Evolutionary conservation across 768 basidiomycete species (phyloP).

Genomic region (Collybia sordida): DNA sequence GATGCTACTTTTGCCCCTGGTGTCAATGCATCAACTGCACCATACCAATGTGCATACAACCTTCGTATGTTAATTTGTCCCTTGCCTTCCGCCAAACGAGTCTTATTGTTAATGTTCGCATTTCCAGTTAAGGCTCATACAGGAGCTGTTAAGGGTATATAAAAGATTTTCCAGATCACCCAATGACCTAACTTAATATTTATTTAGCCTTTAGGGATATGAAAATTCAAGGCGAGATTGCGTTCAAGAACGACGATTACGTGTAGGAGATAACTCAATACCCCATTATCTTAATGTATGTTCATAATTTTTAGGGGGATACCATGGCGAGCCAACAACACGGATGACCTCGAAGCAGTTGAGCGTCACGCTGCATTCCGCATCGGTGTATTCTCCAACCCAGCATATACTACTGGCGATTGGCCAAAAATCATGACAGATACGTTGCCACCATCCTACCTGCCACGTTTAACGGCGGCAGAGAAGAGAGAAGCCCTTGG

Average conservation of each 20-base stretch:
- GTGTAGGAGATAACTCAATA: constrained; percentile 27
- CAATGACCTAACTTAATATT: neutral
- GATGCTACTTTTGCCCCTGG: constrained; percentile 40
- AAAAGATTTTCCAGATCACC: neutral
- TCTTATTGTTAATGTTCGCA: neutral
- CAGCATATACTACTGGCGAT: constrained; percentile 49
- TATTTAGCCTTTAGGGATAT: constrained; percentile 41
- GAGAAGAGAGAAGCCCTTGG: constrained; percentile 46
- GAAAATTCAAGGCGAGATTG: constrained; percentile 51
- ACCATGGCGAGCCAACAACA: constrained; percentile 44
- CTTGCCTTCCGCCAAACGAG: neutral
- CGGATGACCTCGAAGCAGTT: constrained; percentile 42
- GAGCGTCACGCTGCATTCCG: constrained; percentile 51
- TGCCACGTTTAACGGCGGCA: constrained; percentile 47
- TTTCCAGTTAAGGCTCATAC: constrained; percentile 45
- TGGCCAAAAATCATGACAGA: constrained; percentile 53
- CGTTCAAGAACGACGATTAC: constrained; percentile 54
- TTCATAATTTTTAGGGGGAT: constrained; percentile 29
- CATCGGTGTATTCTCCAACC: constrained; percentile 50
- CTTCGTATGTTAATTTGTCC: constrained; percentile 28
- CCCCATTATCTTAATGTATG: neutral
- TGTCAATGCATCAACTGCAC: constrained; percentile 41
- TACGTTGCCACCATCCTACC: constrained; percentile 41
- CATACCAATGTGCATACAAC: constrained; percentile 44
- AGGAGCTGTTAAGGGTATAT: constrained; percentile 45